Conservation (phyloP, 176 grass and related monocot genomes). For the Oryza australiensis region DNA sequence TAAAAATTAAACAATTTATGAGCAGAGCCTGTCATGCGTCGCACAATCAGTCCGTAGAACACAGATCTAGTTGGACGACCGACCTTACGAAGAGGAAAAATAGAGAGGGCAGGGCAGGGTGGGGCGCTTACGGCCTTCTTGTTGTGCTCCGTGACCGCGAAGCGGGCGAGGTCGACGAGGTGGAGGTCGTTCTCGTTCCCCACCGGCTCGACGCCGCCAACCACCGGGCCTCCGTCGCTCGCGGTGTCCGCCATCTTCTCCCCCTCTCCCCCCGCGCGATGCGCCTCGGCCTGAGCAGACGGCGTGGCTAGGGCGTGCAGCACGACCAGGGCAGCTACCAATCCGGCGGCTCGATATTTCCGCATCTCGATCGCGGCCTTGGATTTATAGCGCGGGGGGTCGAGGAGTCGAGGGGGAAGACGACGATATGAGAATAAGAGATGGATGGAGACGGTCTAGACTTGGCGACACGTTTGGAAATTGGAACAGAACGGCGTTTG, state of each 20-base stretch:
- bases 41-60: background rate
- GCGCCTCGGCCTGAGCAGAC: background rate
- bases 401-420: background rate
- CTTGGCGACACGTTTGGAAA: background rate
- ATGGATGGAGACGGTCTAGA: background rate
- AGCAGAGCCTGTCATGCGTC: background rate
- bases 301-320: conserved; percentile 14
- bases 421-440: background rate
- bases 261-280: conserved; percentile 2
- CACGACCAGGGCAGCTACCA: conserved; percentile 22
- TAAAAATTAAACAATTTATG: background rate
- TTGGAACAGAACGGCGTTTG: background rate
- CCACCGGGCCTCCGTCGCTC: background rate
- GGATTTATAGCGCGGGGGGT: conserved; percentile 38
- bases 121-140: conserved; percentile 61
- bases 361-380: conserved; percentile 24
- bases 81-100: background rate
- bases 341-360: conserved; percentile 7
- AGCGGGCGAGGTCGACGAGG: conserved; percentile 63
- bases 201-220: conserved; percentile 46
- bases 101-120: background rate
- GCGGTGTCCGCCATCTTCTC: conserved; percentile 23
- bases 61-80: background rate
- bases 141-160: conserved; percentile 84
- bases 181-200: conserved; percentile 59